phyloP scores from a whole-genome alignment of 1,284 basidiomycete species.

The Cystobasidium sp. region DNA sequence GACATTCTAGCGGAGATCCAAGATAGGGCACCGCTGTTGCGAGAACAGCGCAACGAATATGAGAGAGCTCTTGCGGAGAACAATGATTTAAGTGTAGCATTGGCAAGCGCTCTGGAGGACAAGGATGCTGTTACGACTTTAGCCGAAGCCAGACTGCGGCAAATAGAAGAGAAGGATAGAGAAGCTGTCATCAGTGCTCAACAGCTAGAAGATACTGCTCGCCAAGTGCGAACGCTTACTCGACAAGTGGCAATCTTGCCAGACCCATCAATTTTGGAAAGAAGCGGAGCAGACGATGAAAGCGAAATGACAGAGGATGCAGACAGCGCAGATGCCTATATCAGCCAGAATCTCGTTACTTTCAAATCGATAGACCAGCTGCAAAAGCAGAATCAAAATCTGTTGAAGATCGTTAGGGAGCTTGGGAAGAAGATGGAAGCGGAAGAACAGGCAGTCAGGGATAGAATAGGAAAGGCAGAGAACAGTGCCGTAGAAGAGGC shows the following conservation, averaged over 20 bases:
- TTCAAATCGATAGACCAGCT: slow-evolving; percentile 80
- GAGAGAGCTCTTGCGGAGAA: slow-evolving; percentile 76
- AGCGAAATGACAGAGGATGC: slow-evolving; percentile 62
- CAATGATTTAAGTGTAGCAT: slow-evolving; percentile 75
- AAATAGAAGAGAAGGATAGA: slow-evolving; percentile 48
- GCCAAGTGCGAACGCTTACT: slow-evolving; percentile 78
- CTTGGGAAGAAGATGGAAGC: slow-evolving; percentile 57
- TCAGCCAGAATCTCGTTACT: slow-evolving; percentile 85
- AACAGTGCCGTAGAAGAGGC: slow-evolving; percentile 83
- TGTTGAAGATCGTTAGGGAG: slow-evolving; percentile 81
- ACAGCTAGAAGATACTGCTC: slow-evolving; percentile 77
- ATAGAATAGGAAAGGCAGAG: slow-evolving; percentile 58
- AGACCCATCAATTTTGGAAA: slow-evolving; percentile 76
- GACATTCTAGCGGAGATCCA: slow-evolving; percentile 81
- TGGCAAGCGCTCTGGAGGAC: slow-evolving; percentile 71
- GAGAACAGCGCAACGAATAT: slow-evolving; percentile 83
- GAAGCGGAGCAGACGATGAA: slow-evolving; percentile 61
- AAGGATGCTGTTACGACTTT: slow-evolving; percentile 62
- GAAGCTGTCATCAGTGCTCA: slow-evolving; percentile 67
- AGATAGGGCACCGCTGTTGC: slow-evolving; percentile 82
- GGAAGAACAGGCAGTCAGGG: slow-evolving; percentile 47
- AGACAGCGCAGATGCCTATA: slow-evolving; percentile 66
- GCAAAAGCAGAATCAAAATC: slow-evolving; percentile 86
- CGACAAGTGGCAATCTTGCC: slow-evolving; percentile 78
- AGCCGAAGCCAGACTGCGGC: slow-evolving; percentile 48